Evolutionary conservation across 495 filamentous ascomycete species (phyloP).

Genomic region (Letharia lupina): DNA sequence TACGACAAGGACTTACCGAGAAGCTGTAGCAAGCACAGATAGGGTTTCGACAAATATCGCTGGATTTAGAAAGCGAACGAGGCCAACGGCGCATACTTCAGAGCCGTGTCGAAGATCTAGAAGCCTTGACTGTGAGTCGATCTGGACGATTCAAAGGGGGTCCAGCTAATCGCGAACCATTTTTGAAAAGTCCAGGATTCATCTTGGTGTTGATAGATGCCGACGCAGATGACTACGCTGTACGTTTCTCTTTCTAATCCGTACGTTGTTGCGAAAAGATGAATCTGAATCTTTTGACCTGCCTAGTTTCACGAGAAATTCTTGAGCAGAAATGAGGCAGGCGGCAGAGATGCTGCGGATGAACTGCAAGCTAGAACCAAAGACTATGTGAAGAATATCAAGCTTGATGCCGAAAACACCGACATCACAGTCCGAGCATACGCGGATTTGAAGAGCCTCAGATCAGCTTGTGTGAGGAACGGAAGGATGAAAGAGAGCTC

Average conservation of each 20-base stretch:
- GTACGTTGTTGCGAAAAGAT: background rate
- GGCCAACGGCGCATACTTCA: constrained; percentile 3
- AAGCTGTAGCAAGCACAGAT: background rate
- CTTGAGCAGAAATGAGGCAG: constrained; percentile 28
- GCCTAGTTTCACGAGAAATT: constrained; percentile 34
- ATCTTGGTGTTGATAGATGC: constrained; percentile 34
- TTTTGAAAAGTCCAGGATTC: constrained; percentile 19
- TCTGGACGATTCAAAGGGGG: background rate
- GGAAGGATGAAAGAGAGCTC: constrained; percentile 20
- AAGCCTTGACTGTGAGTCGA: constrained; percentile 12
- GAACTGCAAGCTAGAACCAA: constrained; percentile 30
- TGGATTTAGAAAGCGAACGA: constrained; percentile 10
- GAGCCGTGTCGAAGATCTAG: constrained; percentile 8
- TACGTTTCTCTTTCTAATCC: constrained; percentile 12
- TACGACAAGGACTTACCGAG: constrained; percentile 7
- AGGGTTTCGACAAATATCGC: background rate
- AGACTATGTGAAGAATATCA: constrained; percentile 28
- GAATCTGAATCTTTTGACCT: background rate
- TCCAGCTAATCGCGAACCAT: background rate
- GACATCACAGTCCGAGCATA: constrained; percentile 34
- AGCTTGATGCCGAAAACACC: constrained; percentile 26
- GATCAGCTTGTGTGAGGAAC: constrained; percentile 28
- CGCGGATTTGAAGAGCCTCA: constrained; percentile 33
- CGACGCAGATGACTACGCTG: constrained; percentile 32
- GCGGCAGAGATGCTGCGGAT: constrained; percentile 33